A percentile compares a stretch with the other conserved stretches of the same genome.
Evolutionary conservation across 2,329 filamentous ascomycete species (phyloP).

Genomic region (Aspergillus pseudoglaucus): DNA sequence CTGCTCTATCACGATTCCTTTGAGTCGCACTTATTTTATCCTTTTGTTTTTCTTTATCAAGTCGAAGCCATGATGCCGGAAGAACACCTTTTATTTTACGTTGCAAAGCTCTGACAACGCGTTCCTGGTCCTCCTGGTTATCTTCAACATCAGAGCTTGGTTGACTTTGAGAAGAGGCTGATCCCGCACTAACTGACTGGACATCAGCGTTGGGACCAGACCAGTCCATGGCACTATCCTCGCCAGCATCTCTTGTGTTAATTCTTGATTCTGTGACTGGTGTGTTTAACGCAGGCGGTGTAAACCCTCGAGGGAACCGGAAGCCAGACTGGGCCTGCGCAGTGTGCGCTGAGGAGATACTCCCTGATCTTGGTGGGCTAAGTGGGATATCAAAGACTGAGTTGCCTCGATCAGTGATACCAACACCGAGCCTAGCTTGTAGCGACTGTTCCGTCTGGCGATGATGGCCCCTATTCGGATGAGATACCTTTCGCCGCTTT

Average conservation of each 20-base stretch:
- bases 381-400: conserved; percentile 28
- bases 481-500: conserved; percentile 33
- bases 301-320: conserved; percentile 31
- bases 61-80: conserved; percentile 43
- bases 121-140: conserved; percentile 13
- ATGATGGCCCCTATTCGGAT: conserved; percentile 8
- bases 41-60: conserved; percentile 33
- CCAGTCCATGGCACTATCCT: conserved; percentile 9
- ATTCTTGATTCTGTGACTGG: conserved; percentile 18
- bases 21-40: conserved; percentile 14
- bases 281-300: conserved; percentile 21
- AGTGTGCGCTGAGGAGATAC: conserved; percentile 19
- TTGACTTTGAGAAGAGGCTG: conserved; percentile 12
- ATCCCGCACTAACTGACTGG: conserved; percentile 12
- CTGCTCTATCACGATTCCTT: conserved; percentile 14
- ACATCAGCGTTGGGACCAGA: conserved; percentile 9
- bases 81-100: conserved; percentile 43
- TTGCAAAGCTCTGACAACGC: conserved; percentile 27
- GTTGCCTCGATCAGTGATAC: conserved; percentile 6
- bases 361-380: conserved; percentile 37
- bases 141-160: conserved; percentile 10
- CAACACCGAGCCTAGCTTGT: conserved; percentile 21
- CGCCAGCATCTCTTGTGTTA: conserved; percentile 12
- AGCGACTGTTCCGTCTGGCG: conserved; percentile 5
- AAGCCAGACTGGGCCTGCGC: conserved; percentile 22